Percentiles rank a stretch among this genome's conserved stretches.
Evolutionary conservation across 345 rosid genomes (phyloP).

Genomic region (Triadica sebifera): DNA sequence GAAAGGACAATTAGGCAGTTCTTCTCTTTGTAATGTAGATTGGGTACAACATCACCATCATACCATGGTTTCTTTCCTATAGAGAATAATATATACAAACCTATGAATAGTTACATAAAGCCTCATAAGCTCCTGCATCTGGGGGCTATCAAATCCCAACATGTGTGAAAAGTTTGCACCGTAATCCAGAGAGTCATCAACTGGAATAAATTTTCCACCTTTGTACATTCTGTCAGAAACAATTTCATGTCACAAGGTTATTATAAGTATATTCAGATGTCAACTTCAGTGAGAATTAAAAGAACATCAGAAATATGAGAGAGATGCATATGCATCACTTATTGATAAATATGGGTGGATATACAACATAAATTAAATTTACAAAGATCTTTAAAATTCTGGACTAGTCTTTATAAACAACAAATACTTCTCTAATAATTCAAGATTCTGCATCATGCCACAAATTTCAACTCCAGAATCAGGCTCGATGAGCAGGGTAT

Average conservation of each 20-base stretch:
- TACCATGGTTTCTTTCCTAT: neutral
- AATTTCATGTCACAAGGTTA: neutral
- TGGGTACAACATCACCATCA: neutral
- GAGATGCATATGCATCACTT: neutral
- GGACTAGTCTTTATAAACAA: neutral
- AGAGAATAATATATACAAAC: conserved; percentile 39
- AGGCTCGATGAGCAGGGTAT: conserved; percentile 6
- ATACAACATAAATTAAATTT: neutral
- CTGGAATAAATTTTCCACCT: conserved; percentile 67
- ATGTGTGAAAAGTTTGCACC: conserved; percentile 88
- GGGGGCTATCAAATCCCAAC: conserved; percentile 82
- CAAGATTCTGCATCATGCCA: neutral
- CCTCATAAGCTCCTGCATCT: conserved; percentile 98
- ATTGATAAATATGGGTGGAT: neutral
- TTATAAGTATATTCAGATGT: neutral
- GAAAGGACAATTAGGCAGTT: neutral
- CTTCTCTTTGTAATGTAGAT: neutral
- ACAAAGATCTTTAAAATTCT: neutral
- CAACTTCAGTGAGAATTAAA: neutral
- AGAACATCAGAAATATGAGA: neutral
- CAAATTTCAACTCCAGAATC: neutral
- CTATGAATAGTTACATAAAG: conserved; percentile 93
- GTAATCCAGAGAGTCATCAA: conserved; percentile 78
- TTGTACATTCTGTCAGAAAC: conserved; percentile 58
- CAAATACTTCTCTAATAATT: neutral